Base-by-base conservation (phyloP, 495 filamentous ascomycete genomes). In the Penicillium cinerascens region DNA sequence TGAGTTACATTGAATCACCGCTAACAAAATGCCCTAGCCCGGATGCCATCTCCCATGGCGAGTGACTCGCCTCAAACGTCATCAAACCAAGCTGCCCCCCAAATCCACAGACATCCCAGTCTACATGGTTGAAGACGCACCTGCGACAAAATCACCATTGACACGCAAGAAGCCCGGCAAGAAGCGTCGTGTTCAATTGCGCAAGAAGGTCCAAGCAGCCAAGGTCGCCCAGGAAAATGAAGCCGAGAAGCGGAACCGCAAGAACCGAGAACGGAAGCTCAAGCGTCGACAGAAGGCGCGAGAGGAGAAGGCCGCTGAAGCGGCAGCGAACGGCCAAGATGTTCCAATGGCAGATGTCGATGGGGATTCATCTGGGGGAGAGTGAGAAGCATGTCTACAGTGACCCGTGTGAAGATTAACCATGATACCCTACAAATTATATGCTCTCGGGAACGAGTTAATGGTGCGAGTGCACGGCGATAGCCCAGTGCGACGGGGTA, bases 121-220 rank as follows among this genome's bases (percentile, higher is more conserved):
- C 11, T 65, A 65, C n/a, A 66, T 61, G 44, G 42, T 67, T 18
- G 47, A 63, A 16, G 64, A 61, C 11, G 59, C 51, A n/a, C 58
- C 48, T 2, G 44, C 53, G 4, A 46, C 58, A n/a, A 69, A 62
- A 41, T 54, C 60, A 10, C 71, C 67, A 1, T 60, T 59, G 37
- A 67, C 73, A 7, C 62, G 62, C 23, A 76, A 74, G 58, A 77
- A 77, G 65, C 72, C 74, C 0, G 74, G 74, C 11, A 77, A 77
- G 56, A 77, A 77, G 57, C 64, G 74, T 2, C 74, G 74, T 2
- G 51, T 77, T 10, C 67, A 72, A 43, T 45, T 76, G 41, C 72
- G 74, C 44, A 77, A 73, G 60, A 61, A 60, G 4, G 53, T 58
- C 8, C 56, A 52, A 6, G 61, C 58, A 1, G 67, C 64, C 3